A percentile compares a stretch with the other conserved stretches of the same genome.
Evolutionary conservation across 1,284 basidiomycete genomes (phyloP).

Genomic region (Microbotryum silenes-acaulis): DNA sequence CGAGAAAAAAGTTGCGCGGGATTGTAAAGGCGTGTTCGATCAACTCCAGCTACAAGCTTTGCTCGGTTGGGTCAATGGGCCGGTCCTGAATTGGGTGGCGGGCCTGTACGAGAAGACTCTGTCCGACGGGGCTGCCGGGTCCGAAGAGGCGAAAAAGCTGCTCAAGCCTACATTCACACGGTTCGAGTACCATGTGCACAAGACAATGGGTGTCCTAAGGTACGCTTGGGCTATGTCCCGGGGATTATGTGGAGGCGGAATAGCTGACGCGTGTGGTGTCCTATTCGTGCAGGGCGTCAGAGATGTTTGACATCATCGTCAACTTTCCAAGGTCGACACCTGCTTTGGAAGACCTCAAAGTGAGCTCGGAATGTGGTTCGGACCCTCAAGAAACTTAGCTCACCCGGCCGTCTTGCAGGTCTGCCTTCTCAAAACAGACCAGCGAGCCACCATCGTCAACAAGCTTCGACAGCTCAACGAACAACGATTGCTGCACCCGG

Average conservation of each 20-base stretch:
- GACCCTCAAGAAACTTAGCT: no score
- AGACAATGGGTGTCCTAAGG: slow-evolving; percentile 77
- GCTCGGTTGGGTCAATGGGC: slow-evolving; percentile 62
- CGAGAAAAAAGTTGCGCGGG: slow-evolving; percentile 58
- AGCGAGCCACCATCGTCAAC: slow-evolving; percentile 60
- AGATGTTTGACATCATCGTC: slow-evolving; percentile 93
- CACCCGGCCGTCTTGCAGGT: slow-evolving; percentile 46
- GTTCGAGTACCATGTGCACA: slow-evolving; percentile 81
- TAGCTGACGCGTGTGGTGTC: not conserved
- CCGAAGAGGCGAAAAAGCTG: slow-evolving; percentile 56
- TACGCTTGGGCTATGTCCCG: slow-evolving; percentile 36
- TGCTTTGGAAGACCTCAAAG: slow-evolving; percentile 80
- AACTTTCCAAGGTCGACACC: slow-evolving; percentile 81
- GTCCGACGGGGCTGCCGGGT: slow-evolving; percentile 9
- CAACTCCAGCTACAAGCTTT: slow-evolving; percentile 56
- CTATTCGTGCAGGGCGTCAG: slow-evolving; percentile 54
- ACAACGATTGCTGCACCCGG: slow-evolving; percentile 86
- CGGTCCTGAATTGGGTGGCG: slow-evolving; percentile 34
- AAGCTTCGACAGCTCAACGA: slow-evolving; percentile 67
- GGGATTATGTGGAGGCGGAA: not conserved
- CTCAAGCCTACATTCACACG: slow-evolving; percentile 72
- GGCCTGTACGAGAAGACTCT: slow-evolving; percentile 47
- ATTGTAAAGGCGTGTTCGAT: slow-evolving; percentile 62
- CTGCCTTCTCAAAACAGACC: slow-evolving; percentile 68
- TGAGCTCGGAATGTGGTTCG: slow-evolving; percentile 39